Evolutionary conservation across 345 rosid genomes (phyloP).

Genomic region (Ceriops zippeliana): DNA sequence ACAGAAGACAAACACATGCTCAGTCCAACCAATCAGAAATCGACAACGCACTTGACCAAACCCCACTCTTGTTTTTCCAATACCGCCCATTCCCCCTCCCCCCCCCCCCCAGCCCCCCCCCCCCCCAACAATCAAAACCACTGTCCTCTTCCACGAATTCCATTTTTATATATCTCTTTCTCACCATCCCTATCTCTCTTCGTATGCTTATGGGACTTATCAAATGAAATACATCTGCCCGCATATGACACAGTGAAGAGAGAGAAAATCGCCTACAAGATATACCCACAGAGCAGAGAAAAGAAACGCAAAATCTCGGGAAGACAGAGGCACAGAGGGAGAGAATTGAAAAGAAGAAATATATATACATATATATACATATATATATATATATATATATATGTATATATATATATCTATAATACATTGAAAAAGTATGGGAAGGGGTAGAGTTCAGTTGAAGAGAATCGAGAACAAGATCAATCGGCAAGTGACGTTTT

Average conservation of each 20-base stretch:
- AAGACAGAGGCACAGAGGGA: too few relatives aligned
- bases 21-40: slow-evolving; percentile 15
- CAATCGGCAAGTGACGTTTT: slow-evolving; percentile 43
- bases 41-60: slow-evolving; percentile 37
- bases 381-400: neutral
- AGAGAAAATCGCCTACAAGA: too few relatives aligned
- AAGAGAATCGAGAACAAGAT: slow-evolving; percentile 43
- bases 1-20: neutral
- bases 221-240: too few relatives aligned
- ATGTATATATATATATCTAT: neutral
- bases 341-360: too few relatives aligned
- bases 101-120: neutral
- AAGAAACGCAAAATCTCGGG: too few relatives aligned
- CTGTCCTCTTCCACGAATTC: neutral
- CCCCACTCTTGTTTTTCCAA: slow-evolving; percentile 24
- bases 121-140: neutral
- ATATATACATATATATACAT: neutral
- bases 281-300: too few relatives aligned
- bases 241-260: neutral
- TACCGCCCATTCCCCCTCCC: neutral
- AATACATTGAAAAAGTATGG: slow-evolving; percentile 19
- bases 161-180: neutral
- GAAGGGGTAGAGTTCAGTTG: slow-evolving; percentile 49
- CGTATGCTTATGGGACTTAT: too few relatives aligned
- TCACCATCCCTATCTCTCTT: neutral